Conservation (phyloP, 495 filamentous ascomycete genomes). For the Neurospora tetrasperma region DNA sequence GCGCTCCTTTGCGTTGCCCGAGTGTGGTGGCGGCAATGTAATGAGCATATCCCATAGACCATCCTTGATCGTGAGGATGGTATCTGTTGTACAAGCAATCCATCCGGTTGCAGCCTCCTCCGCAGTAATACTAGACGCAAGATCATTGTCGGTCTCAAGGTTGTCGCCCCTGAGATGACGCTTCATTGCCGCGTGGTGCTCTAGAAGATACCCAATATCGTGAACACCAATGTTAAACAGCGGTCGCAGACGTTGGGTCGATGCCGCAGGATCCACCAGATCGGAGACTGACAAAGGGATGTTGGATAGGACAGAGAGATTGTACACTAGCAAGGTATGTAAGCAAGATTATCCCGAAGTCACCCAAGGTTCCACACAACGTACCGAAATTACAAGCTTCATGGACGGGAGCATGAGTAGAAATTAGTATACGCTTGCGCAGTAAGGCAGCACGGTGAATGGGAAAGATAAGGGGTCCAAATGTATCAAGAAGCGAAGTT, state of each 20-base stretch:
- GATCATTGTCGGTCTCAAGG: slow-evolving; percentile 4
- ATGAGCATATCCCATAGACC: slow-evolving; percentile 82
- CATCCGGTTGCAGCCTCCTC: slow-evolving; percentile 56
- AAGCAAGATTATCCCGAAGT: neutral
- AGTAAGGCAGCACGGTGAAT: slow-evolving; percentile 81
- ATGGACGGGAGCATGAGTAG: slow-evolving; percentile 75
- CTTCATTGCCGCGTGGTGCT: slow-evolving; percentile 34
- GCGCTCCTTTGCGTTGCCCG: slow-evolving; percentile 42
- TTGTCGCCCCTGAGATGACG: slow-evolving; percentile 14
- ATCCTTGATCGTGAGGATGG: slow-evolving; percentile 73
- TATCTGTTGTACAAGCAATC: slow-evolving; percentile 93
- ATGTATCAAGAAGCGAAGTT: slow-evolving; percentile 60
- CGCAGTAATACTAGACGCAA: neutral
- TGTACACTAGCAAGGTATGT: slow-evolving; percentile 54
- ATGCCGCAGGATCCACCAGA: slow-evolving; percentile 49
- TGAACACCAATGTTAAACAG: slow-evolving; percentile 87
- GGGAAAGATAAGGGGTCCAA: slow-evolving; percentile 86
- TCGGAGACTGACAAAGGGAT: slow-evolving; percentile 55
- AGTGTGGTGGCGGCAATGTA: slow-evolving; percentile 57
- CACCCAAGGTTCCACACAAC: slow-evolving; percentile 4
- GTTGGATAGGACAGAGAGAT: slow-evolving; percentile 81
- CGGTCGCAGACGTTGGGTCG: slow-evolving; percentile 60
- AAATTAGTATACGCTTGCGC: slow-evolving; percentile 78
- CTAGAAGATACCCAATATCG: slow-evolving; percentile 72
- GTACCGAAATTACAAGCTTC: slow-evolving; percentile 79